These are phyloP conservation scores for Senna tora DNA, from an alignment of 306 rosid species.

Conservation along the genomic window DNA sequence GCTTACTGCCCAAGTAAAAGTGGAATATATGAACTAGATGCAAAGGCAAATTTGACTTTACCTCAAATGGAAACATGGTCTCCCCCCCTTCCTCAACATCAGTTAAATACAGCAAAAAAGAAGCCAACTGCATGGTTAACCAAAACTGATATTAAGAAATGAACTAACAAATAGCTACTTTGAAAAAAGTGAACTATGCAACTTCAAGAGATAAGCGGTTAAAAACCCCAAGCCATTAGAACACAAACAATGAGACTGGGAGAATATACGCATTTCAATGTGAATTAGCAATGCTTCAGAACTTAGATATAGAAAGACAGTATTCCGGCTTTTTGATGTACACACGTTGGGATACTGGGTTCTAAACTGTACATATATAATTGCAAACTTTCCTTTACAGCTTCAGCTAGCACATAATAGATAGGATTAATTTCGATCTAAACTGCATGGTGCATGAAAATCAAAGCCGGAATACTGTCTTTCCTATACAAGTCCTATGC, in stretches of 20 bases:
- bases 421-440: neutral
- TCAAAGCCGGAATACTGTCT: too few relatives aligned
- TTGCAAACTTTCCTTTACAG: neutral
- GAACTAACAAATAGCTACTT: neutral
- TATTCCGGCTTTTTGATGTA: neutral
- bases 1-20: slow-evolving; percentile 5
- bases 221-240: neutral
- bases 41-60: slow-evolving; percentile 40
- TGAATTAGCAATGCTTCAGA: neutral
- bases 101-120: slow-evolving; percentile 82
- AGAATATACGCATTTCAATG: slow-evolving; percentile 10
- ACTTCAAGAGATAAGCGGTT: slow-evolving; percentile 16
- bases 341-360: neutral
- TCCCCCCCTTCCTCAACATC: slow-evolving; percentile 91
- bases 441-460: too few relatives aligned
- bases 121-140: slow-evolving; percentile 62
- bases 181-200: neutral
- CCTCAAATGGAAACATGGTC: slow-evolving; percentile 93
- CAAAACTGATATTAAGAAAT: slow-evolving; percentile 22
- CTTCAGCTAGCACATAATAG: neutral
- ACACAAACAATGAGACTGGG: neutral
- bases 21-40: slow-evolving; percentile 16
- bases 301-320: neutral
- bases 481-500: neutral
- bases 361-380: neutral